Conservation (phyloP, 1,284 basidiomycete species). For the Irpex lacteus region DNA sequence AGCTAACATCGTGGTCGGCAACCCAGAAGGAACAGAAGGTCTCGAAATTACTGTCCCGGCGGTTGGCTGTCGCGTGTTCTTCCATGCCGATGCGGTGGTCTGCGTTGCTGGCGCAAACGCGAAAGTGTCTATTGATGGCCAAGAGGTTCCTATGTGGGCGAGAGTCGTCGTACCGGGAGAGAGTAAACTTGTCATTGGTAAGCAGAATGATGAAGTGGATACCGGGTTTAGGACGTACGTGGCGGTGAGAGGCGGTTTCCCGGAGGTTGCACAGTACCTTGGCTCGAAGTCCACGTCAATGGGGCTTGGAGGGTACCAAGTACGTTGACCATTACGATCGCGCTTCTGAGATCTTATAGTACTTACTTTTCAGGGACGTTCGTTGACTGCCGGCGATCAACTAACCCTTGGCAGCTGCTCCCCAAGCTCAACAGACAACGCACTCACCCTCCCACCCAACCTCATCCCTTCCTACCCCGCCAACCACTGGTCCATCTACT, state of each 20-base stretch:
- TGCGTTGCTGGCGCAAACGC: constrained; percentile 56
- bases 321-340: too few species aligned
- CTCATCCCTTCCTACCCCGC: constrained; percentile 45
- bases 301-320: constrained; percentile 62
- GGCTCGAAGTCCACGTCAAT: constrained; percentile 63
- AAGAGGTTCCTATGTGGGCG: constrained; percentile 45
- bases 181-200: constrained; percentile 41
- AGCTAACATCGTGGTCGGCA: constrained; percentile 64
- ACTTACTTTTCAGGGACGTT: constrained; percentile 41
- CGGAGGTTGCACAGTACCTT: constrained; percentile 53
- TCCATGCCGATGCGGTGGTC: constrained; percentile 49
- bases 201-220: constrained; percentile 14
- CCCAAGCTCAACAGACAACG: constrained; percentile 16
- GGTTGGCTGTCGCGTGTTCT: constrained; percentile 30
- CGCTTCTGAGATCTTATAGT: too few species aligned
- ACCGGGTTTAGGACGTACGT: constrained; percentile 54
- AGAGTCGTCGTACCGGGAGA: constrained; percentile 44
- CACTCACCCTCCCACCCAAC: constrained; percentile 17
- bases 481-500: constrained; percentile 49
- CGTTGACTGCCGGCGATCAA: constrained; percentile 46
- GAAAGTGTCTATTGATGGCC: constrained; percentile 41
- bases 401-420: constrained; percentile 35
- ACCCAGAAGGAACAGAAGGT: constrained; percentile 49
- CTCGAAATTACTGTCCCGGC: constrained; percentile 45
- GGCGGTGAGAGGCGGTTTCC: constrained; percentile 59